phyloP scores from a whole-genome alignment of 805 yeast species.

The Komagataella pseudopastoris region DNA sequence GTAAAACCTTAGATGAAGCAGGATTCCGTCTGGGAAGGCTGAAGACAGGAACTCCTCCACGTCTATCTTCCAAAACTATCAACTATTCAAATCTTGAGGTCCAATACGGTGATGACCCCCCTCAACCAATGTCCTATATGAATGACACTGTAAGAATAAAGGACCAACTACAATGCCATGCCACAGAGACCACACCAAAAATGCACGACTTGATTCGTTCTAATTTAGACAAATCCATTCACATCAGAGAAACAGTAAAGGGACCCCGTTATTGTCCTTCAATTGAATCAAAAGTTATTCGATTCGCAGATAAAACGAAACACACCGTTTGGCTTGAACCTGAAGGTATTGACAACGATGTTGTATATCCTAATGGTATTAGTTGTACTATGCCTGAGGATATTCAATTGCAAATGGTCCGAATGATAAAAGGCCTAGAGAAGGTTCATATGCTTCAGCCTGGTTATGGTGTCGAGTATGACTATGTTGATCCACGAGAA shows the following conservation, averaged over 20 bases:
- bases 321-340: slow-evolving; percentile 95
- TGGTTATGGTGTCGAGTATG: slow-evolving; percentile 98
- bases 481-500: slow-evolving; percentile 89
- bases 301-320: slow-evolving; percentile 60
- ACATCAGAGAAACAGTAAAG: slow-evolving; percentile 83
- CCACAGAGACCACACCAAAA: slow-evolving; percentile 64
- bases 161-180: slow-evolving; percentile 55
- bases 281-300: slow-evolving; percentile 74
- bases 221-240: slow-evolving; percentile 75
- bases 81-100: slow-evolving; percentile 47
- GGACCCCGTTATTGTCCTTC: slow-evolving; percentile 99
- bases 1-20: slow-evolving; percentile 59
- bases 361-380: slow-evolving; percentile 95
- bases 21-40: slow-evolving; percentile 81
- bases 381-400: slow-evolving; percentile 95
- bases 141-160: slow-evolving; percentile 53
- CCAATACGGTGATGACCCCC: slow-evolving; percentile 75
- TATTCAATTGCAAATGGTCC: slow-evolving; percentile 63
- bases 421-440: slow-evolving; percentile 78
- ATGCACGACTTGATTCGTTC: slow-evolving; percentile 56
- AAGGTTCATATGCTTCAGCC: slow-evolving; percentile 84
- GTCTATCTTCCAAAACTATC: slow-evolving; percentile 62
- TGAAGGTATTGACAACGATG: slow-evolving; percentile 77
- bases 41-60: slow-evolving; percentile 96
- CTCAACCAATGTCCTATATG: slow-evolving; percentile 82